Evolutionary conservation across 345 rosid species (phyloP).

Genomic region (Clarkia xantiana): DNA sequence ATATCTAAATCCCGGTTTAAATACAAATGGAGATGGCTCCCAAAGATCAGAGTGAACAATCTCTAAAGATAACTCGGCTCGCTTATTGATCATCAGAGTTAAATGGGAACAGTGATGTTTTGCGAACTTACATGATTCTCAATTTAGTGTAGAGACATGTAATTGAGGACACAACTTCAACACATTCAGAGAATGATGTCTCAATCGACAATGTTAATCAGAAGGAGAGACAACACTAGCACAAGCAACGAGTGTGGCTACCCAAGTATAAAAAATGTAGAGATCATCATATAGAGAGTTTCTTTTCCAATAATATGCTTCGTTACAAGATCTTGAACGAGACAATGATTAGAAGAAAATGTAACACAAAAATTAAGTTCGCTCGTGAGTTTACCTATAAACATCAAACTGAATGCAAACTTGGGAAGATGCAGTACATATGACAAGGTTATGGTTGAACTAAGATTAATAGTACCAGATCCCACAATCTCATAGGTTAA

Average conservation of each 20-base stretch:
- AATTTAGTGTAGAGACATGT: neutral
- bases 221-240: neutral
- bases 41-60: conserved; percentile 7
- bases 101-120: neutral
- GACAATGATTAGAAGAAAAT: conserved; percentile 7
- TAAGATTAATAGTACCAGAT: neutral
- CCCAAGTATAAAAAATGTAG: conserved; percentile 1
- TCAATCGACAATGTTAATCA: conserved; percentile 4
- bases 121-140: conserved; percentile 8
- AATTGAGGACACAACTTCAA: conserved; percentile 8
- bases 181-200: neutral
- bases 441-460: neutral
- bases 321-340: conserved; percentile 8
- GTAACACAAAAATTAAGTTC: too few species aligned
- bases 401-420: neutral
- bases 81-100: conserved; percentile 1
- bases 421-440: too few species aligned
- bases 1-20: conserved; percentile 5
- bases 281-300: too few species aligned
- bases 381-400: conserved; percentile 2
- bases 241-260: neutral
- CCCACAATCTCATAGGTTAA: neutral
- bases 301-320: conserved; percentile 7
- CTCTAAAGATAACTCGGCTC: conserved; percentile 3
- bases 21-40: neutral